Evolutionary conservation across 2,329 filamentous ascomycete species (phyloP), one percentile per base, ranked within the genome.

Genomic region (Neonectria hederae): DNA sequence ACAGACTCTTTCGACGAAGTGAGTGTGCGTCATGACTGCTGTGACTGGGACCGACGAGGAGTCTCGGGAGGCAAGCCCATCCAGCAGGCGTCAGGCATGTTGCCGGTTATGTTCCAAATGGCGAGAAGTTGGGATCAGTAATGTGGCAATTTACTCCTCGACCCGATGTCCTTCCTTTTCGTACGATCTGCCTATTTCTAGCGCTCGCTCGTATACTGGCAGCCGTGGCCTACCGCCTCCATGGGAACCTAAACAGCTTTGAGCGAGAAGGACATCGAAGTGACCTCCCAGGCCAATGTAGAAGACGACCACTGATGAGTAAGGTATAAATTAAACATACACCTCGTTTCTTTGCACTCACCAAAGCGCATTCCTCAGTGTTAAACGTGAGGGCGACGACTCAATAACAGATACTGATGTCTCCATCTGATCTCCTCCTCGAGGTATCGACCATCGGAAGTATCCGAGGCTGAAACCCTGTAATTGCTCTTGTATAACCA

Each of bases 21-120:
- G 48, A 21, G 19, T n/a, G n/a, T 51, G 11, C 11, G 11, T 10
- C n/a, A 14, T 32, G 48, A 22, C 26, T 22, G n/a, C 48, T 21
- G 11, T 21, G n/a, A 4, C 48, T 6, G 8, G 46, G 48, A 6
- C n/a, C 6, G n/a, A 32, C 8, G 48, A 21, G n/a, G n/a, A 21
- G 48, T 51, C n/a, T 51, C 48, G 28, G 28, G 28, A 51, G 28
- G 28, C 8, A 21, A 28, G 28, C n/a, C 30, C 28, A 21, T 51
- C 26, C n/a, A 2, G n/a, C n/a, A 9, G 19, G n/a, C 28, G 17
- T 48, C 57, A 22, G 21, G 40, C 22, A 45, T 19, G 19, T 14
- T 26, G n/a, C n/a, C 48, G n/a, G 14, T 19, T 54, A 5, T 48
- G 42, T n/a, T 60, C 57, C 13, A 40, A 53, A 45, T 59, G 53